These are phyloP conservation scores for Turritis glabra DNA, from an alignment of 345 rosid genomes.

Conservation along the genomic window DNA sequence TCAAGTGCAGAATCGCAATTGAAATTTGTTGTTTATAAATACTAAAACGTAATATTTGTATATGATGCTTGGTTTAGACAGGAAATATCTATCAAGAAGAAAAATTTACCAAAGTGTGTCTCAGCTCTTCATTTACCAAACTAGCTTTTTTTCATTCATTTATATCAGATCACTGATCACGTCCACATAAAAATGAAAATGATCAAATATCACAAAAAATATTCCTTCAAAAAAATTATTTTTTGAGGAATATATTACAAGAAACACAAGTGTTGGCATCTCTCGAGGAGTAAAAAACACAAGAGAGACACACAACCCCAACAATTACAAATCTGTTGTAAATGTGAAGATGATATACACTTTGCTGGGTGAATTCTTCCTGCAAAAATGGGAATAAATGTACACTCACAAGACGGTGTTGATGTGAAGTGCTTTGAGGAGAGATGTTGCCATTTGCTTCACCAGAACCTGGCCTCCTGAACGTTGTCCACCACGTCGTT, in stretches of 20 bases:
- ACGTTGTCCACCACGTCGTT: constrained; percentile 89
- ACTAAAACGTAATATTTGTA: too few relatives aligned
- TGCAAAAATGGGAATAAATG: constrained; percentile 6
- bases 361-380: not conserved
- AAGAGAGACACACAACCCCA: constrained; percentile 1
- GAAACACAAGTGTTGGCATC: not conserved
- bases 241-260: constrained; percentile 6
- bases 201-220: not conserved
- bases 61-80: not conserved
- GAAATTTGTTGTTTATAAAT: not conserved
- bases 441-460: constrained; percentile 96
- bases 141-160: not conserved
- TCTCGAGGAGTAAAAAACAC: not conserved
- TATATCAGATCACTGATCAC: not conserved
- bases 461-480: constrained; percentile 95
- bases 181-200: not conserved
- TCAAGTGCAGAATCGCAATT: not conserved
- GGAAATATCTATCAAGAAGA: too few relatives aligned
- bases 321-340: not conserved
- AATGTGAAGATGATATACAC: not conserved
- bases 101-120: not conserved
- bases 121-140: not conserved
- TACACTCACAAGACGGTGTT: constrained; percentile 69
- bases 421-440: constrained; percentile 94
- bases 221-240: not conserved